Evolutionary conservation across 1,284 basidiomycete species (phyloP), one percentile per base, ranked within the genome.

Genomic region (Mycocalia duriaeana): DNA sequence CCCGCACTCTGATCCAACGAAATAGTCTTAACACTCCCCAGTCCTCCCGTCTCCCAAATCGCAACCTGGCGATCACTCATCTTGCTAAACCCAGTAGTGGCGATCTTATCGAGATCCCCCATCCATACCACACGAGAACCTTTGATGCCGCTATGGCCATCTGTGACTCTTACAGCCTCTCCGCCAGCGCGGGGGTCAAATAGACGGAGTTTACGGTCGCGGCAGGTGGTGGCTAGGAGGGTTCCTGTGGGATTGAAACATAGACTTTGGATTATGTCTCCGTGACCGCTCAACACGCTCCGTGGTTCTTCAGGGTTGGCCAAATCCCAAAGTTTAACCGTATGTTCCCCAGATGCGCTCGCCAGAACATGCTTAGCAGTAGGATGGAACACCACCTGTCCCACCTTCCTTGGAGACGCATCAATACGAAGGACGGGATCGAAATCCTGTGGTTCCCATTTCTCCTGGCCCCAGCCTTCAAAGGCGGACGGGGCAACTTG

Each of bases 341-440:
- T 77, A 60, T 94, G 84, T 58, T 99, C 94, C 36, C 91, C 91
- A 0, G 90, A 89, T 0, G 94, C 86, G 36, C 85, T 88, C 1
- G 92, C 90, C 23, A 99, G 75, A 9, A 98, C 83, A 57, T 92
- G 89, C 45, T 82, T 68, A 0, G 95, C 93, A 1, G 91, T 92
- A 0, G 95, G 94, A 64, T 98, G 92, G 79, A 94, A 99, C 31
- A 91, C 72, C 37, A 97, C 90, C 60, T 98, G 95, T 1, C 95
- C 95, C 49, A 96, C 82, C 69, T 96, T 95, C 52, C 93, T 82
- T 2, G 82, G 77, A 4, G 82, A 85, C 18, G 76, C 88, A 56
- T 83, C 82, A 67, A 91, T 81, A 47, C 80, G 78, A 25, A 79
- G 68, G 19, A 91, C 79, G 7, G 95, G 94, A 51, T 89, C 85